Evolutionary conservation across 768 basidiomycete species (phyloP).

Genomic region (Amanita rubescens): DNA sequence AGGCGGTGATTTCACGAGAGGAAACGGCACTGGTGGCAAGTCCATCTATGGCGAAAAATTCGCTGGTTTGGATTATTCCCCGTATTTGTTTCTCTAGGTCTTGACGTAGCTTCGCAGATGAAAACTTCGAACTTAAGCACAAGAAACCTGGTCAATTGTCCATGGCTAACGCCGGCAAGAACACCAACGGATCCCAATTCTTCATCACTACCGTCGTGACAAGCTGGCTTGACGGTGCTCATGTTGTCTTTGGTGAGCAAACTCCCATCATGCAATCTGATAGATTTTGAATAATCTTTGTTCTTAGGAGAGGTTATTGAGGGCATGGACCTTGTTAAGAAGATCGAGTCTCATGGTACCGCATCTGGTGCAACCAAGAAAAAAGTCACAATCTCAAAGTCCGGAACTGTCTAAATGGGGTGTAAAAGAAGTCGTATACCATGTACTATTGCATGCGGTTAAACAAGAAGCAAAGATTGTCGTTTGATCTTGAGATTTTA

Average conservation of each 20-base stretch:
- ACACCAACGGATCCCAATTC: constrained; percentile 87
- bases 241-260: constrained; percentile 76
- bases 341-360: constrained; percentile 34
- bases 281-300: not conserved
- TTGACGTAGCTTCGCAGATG: constrained; percentile 41
- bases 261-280: not conserved
- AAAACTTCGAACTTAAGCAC: constrained; percentile 80
- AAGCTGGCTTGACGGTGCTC: constrained; percentile 73
- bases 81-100: not conserved
- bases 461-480: too few relatives aligned
- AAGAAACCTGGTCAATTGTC: constrained; percentile 59
- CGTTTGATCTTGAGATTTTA: too few relatives aligned
- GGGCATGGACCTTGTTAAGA: constrained; percentile 47
- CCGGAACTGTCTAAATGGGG: constrained; percentile 38
- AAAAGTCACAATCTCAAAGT: constrained; percentile 45
- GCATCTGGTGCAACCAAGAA: constrained; percentile 32
- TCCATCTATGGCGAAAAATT: constrained; percentile 72
- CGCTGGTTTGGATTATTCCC: constrained; percentile 32
- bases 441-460: not conserved
- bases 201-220: constrained; percentile 83
- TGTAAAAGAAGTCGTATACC: not conserved
- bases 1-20: constrained; percentile 77
- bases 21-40: constrained; percentile 72
- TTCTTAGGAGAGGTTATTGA: constrained; percentile 55
- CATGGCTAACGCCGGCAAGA: constrained; percentile 74